A percentile compares a stretch with the other conserved stretches of the same genome.
These are phyloP conservation scores for Trichomonas vaginalis DNA, from an alignment of 208 protist genomes.

Conservation along the genomic window DNA sequence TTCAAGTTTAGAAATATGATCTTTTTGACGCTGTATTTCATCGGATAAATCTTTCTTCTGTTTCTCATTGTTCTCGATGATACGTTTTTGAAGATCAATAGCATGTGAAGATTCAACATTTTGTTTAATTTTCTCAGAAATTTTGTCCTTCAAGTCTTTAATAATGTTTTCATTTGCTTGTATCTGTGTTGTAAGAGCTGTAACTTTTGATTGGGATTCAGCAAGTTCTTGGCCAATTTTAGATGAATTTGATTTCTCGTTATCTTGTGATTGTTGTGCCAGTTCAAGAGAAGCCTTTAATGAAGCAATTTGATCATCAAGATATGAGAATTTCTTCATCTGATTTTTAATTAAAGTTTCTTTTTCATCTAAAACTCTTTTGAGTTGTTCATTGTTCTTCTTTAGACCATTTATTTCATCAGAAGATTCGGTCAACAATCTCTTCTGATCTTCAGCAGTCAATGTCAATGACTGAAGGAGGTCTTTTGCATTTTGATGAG, in stretches of 20 bases:
- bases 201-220: neutral
- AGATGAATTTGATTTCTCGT: neutral
- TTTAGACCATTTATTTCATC: neutral
- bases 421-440: neutral
- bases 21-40: neutral
- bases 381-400: neutral
- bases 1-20: neutral
- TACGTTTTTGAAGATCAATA: neutral
- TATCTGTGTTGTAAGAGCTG: neutral
- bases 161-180: neutral
- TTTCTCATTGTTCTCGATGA: neutral
- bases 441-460: neutral
- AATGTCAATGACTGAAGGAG: neutral
- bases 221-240: neutral
- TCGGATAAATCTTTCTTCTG: neutral
- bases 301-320: neutral
- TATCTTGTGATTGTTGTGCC: neutral
- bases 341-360: neutral
- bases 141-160: neutral
- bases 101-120: neutral
- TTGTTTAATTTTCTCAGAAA: neutral
- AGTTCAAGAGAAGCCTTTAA: neutral
- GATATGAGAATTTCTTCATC: neutral
- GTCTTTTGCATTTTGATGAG: neutral
- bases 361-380: neutral